Percentiles rank a stretch among this genome's conserved stretches.
phyloP scores from a whole-genome alignment of 495 filamentous ascomycete genomes.

The Pseudoneurospora amorphoporcata region DNA sequence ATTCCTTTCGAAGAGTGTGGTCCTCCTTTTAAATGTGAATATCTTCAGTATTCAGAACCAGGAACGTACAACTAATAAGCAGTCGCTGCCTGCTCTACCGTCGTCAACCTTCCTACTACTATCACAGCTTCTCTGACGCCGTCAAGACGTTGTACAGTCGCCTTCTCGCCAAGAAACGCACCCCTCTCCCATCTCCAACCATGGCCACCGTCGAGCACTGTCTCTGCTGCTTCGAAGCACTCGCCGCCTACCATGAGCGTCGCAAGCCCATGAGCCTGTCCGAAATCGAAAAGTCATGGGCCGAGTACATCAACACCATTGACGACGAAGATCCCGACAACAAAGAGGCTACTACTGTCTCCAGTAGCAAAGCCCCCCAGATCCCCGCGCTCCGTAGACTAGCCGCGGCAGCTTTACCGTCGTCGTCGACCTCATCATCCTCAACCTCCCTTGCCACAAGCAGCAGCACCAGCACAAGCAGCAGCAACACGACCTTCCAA shows the following conservation, averaged over 20 bases:
- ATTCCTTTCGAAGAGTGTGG: neutral
- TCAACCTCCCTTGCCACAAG: constrained; percentile 4
- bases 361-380: constrained; percentile 1
- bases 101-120: neutral
- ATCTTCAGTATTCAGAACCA: neutral
- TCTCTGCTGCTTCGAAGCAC: constrained; percentile 82
- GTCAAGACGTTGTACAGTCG: neutral
- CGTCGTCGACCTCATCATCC: constrained; percentile 15
- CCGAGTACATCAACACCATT: constrained; percentile 33
- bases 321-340: constrained; percentile 14
- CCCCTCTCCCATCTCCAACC: neutral
- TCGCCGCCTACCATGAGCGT: constrained; percentile 43
- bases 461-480: constrained; percentile 17
- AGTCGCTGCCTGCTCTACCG: neutral
- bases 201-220: constrained; percentile 85
- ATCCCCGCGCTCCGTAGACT: constrained; percentile 2
- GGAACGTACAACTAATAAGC: neutral
- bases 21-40: neutral
- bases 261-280: constrained; percentile 42
- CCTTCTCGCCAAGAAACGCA: neutral
- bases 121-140: neutral
- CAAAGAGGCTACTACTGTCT: neutral
- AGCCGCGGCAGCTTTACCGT: constrained; percentile 22
- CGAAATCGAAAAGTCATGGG: constrained; percentile 65
- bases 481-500: constrained; percentile 5